Evolutionary conservation across 345 rosid species (phyloP).

Genomic region (Alliaria petiolata): DNA sequence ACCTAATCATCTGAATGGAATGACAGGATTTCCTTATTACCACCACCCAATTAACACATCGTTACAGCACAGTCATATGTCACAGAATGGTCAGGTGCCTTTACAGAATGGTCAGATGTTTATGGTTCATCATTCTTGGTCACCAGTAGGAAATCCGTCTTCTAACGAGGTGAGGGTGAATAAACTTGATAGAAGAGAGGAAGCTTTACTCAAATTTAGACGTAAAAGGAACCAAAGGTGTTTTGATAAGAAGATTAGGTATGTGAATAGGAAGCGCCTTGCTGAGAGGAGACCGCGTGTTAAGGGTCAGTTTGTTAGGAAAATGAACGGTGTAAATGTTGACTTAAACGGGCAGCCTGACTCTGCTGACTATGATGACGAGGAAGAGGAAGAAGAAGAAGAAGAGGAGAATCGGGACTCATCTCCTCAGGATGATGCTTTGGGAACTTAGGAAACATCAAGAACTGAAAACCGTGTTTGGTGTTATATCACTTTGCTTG

Average conservation of each 20-base stretch:
- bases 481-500: neutral
- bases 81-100: constrained; percentile 65
- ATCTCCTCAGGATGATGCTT: constrained; percentile 54
- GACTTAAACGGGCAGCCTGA: constrained; percentile 86
- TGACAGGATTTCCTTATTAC: constrained; percentile 56
- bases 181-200: constrained; percentile 82
- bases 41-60: constrained; percentile 68
- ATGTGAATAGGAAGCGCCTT: constrained; percentile 81
- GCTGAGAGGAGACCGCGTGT: constrained; percentile 99
- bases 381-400: constrained; percentile 52
- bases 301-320: constrained; percentile 96
- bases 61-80: constrained; percentile 58
- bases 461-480: constrained; percentile 3
- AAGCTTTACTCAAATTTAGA: constrained; percentile 85
- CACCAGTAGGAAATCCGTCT: constrained; percentile 46
- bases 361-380: constrained; percentile 64
- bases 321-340: constrained; percentile 70
- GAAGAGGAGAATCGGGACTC: constrained; percentile 62
- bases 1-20: constrained; percentile 49
- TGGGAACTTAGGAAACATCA: constrained; percentile 32
- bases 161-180: constrained; percentile 50
- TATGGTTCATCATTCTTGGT: constrained; percentile 55
- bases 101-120: constrained; percentile 67
- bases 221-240: constrained; percentile 93
- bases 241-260: constrained; percentile 94